phyloP scores from a whole-genome alignment of 345 rosid genomes.

The Bruguiera gymnorhiza region DNA sequence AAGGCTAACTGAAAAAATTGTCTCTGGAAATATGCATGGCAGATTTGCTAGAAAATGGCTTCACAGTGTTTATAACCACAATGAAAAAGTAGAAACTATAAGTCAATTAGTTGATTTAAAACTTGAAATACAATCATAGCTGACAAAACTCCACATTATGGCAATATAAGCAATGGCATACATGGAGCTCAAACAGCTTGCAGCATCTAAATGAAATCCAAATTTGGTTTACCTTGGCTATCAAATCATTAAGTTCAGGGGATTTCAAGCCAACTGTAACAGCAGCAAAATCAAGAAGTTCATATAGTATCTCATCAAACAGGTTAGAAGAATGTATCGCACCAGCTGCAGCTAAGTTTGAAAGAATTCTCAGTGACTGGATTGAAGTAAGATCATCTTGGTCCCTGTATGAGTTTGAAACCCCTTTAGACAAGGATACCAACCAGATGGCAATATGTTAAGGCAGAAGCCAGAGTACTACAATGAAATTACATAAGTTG shows the following conservation, averaged over 20 bases:
- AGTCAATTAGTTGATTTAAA: no score
- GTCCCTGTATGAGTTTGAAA: slow-evolving; percentile 50
- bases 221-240: slow-evolving; percentile 61
- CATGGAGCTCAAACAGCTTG: slow-evolving; percentile 9
- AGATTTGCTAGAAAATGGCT: neutral
- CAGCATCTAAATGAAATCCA: slow-evolving; percentile 2
- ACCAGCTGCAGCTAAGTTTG: slow-evolving; percentile 80
- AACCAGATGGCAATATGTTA: neutral
- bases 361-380: slow-evolving; percentile 80
- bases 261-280: slow-evolving; percentile 54
- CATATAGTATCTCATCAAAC: slow-evolving; percentile 58
- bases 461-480: neutral
- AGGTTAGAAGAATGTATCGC: slow-evolving; percentile 51
- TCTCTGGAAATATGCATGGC: neutral
- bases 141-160: neutral
- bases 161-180: neutral
- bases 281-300: slow-evolving; percentile 64
- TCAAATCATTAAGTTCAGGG: slow-evolving; percentile 49
- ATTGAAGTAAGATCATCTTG: slow-evolving; percentile 54
- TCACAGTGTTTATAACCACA: neutral
- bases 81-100: neutral
- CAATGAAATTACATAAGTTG: neutral
- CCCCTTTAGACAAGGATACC: slow-evolving; percentile 2
- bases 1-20: neutral
- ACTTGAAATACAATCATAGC: neutral